Percentiles rank a stretch among this genome's conserved stretches.
These are phyloP conservation scores for Asparagopsis taxiformis DNA, from an alignment of 31 red algal species.

Conservation along the genomic window DNA sequence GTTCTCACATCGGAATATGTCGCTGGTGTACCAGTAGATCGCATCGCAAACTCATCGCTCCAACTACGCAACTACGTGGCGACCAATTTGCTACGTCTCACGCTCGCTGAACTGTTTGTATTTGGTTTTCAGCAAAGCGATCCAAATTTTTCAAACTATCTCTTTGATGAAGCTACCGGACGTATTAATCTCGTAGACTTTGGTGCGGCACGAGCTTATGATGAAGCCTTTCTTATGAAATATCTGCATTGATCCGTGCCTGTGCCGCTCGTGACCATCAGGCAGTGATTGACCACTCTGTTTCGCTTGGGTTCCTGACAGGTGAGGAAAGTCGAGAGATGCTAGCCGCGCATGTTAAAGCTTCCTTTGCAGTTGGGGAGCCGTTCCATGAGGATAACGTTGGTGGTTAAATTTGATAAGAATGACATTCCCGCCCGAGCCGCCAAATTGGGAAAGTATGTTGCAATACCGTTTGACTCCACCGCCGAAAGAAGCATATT, in stretches of 20 bases:
- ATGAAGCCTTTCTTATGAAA: slow-evolving; percentile 37
- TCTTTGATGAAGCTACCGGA: slow-evolving; percentile 43
- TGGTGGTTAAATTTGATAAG: slow-evolving; percentile 35
- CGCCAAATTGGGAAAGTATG: slow-evolving; percentile 57
- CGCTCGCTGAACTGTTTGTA: slow-evolving; percentile 68
- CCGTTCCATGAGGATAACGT: slow-evolving; percentile 52
- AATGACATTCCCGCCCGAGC: slow-evolving; percentile 58
- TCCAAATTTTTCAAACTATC: slow-evolving; percentile 84
- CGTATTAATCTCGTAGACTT: slow-evolving; percentile 75
- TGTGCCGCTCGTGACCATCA: slow-evolving; percentile 66
- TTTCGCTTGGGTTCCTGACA: slow-evolving; percentile 73
- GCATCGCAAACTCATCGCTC: neutral
- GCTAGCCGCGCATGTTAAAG: slow-evolving; percentile 73
- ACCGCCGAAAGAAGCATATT: too few species aligned
- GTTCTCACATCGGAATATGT: slow-evolving; percentile 76
- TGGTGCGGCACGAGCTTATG: slow-evolving; percentile 69
- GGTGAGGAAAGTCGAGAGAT: slow-evolving; percentile 71
- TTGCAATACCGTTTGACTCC: slow-evolving; percentile 58
- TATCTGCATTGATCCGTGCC: slow-evolving; percentile 73
- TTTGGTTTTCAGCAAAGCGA: slow-evolving; percentile 84
- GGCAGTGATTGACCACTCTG: slow-evolving; percentile 56
- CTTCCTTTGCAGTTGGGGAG: slow-evolving; percentile 78
- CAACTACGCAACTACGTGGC: slow-evolving; percentile 41
- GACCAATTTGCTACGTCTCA: slow-evolving; percentile 36
- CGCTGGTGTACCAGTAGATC: slow-evolving; percentile 51